Percentiles rank a stretch among this genome's conserved stretches.
phyloP scores from a whole-genome alignment of 2,329 filamentous ascomycete genomes.

The Fusarium pseudonygamai region DNA sequence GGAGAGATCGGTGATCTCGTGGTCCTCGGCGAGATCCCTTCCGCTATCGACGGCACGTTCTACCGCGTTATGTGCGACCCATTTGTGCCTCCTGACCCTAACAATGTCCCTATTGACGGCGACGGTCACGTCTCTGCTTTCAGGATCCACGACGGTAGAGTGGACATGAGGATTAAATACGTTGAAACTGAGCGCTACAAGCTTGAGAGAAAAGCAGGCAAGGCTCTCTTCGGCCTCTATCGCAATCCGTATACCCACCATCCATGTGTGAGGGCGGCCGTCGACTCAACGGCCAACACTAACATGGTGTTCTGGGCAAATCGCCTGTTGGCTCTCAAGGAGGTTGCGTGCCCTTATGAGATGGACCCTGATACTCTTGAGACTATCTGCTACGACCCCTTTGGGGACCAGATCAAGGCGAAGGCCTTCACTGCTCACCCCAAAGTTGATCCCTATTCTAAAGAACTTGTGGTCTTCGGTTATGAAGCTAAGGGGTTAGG shows the following conservation, averaged over 20 bases:
- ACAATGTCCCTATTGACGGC: conserved; percentile 51
- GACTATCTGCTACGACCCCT: conserved; percentile 9
- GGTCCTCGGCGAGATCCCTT: conserved; percentile 33
- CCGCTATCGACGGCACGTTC: conserved; percentile 39
- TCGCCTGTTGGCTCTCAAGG: conserved; percentile 13
- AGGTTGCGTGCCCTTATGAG: conserved; percentile 9
- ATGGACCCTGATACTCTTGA: conserved; percentile 23
- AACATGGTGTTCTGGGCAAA: conserved; percentile 20
- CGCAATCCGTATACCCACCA: conserved; percentile 21
- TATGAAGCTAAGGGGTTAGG: conserved; percentile 29
- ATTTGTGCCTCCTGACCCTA: conserved; percentile 45
- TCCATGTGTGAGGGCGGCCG: conserved; percentile 8
- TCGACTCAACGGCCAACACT: conserved; percentile 27
- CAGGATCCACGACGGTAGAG: conserved; percentile 45
- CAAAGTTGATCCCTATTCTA: conserved; percentile 6
- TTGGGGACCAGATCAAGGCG: conserved; percentile 7
- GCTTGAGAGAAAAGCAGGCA: conserved; percentile 49
- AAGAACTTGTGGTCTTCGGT: conserved; percentile 18
- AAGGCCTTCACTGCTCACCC: conserved; percentile 24
- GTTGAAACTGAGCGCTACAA: conserved; percentile 54
- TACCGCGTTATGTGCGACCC: conserved; percentile 54
- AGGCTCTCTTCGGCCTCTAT: conserved; percentile 32
- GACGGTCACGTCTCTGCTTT: conserved; percentile 54
- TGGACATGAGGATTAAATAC: conserved; percentile 49
- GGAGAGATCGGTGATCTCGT: conserved; percentile 23